phyloP scores from a whole-genome alignment of 306 rosid genomes.

The Prunus mongolica region DNA sequence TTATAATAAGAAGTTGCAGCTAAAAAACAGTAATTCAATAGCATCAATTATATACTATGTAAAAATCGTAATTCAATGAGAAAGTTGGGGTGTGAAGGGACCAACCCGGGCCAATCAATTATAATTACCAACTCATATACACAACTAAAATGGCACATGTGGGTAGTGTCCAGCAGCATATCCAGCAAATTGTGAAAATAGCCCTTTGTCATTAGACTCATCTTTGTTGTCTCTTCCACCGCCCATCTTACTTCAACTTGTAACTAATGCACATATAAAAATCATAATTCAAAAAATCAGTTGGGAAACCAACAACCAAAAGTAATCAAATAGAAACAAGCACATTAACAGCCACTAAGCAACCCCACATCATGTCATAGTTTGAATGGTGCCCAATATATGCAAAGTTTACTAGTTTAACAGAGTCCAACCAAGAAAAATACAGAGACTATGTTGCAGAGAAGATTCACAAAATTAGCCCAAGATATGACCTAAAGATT shows the following conservation, averaged over 20 bases:
- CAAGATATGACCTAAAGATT: background rate
- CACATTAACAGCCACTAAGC: background rate
- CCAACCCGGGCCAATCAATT: too few species aligned
- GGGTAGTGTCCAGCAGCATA: slow-evolving; percentile 35
- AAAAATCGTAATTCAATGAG: too few species aligned
- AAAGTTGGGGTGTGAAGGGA: too few species aligned
- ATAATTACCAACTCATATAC: too few species aligned
- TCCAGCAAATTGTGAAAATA: slow-evolving; percentile 53
- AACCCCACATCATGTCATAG: background rate
- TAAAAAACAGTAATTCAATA: too few species aligned
- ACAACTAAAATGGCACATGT: background rate
- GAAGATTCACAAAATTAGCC: background rate
- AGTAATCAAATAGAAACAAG: background rate
- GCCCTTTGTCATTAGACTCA: slow-evolving; percentile 53
- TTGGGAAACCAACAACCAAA: background rate
- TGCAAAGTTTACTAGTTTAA: background rate
- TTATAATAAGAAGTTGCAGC: too few species aligned
- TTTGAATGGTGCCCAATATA: background rate
- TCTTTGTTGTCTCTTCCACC: slow-evolving; percentile 39
- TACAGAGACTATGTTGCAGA: background rate
- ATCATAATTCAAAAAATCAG: background rate
- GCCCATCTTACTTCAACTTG: slow-evolving; percentile 42
- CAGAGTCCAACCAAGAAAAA: background rate
- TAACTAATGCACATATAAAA: background rate
- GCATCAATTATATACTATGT: too few species aligned